Evolutionary conservation across 148 eudicot species (phyloP), one percentile per base, ranked within the genome.

Genomic region (Hydrangea macrophylla): DNA sequence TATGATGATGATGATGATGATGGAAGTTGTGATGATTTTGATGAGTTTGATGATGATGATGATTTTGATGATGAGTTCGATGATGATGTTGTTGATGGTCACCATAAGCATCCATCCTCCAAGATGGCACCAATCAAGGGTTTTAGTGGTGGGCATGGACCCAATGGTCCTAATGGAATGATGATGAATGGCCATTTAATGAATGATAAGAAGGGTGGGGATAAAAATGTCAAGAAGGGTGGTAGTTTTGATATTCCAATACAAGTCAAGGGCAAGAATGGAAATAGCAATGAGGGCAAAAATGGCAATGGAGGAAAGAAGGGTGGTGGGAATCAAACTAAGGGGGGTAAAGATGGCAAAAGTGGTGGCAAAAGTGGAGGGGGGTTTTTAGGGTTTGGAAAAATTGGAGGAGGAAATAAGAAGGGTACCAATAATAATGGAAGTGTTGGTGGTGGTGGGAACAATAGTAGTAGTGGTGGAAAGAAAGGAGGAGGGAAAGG

Each of bases 1-100:
- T 75, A 65, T 33, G 81, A 67, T 23, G 54, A 40, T 27, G 72
- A 65, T 67, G 85, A 78, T 37, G 86, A 85, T 56, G 74, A 74
- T 51, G 83, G 79, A 37, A 75, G 76, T 20, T 76, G 27, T 65
- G 83, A 86, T 59, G 79, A 76, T 61, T 80, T 78, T 44, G 82
- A 80, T 54, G 75, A 64, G 17, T 64, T 64, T 79, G 84, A 68
- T 39, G 90, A 84, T 70, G 82, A 73, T 37, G 79, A 75, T 51
- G 79, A 72, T 25, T 72, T 51, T 58, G 78, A 77, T 54, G 73
- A 65, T 62, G 81, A 72, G 23, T 70, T 65, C 70, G 84, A 81
- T 13, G 71, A 82, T 37, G 78, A 71, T 80, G 84, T 78, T 5
- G 71, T 58, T 70, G 84, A 83, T 32, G 80, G 64, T 12, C 69